These are phyloP conservation scores for Usnea hakonensis DNA, from an alignment of 495 filamentous ascomycete genomes.

Conservation along the genomic window DNA sequence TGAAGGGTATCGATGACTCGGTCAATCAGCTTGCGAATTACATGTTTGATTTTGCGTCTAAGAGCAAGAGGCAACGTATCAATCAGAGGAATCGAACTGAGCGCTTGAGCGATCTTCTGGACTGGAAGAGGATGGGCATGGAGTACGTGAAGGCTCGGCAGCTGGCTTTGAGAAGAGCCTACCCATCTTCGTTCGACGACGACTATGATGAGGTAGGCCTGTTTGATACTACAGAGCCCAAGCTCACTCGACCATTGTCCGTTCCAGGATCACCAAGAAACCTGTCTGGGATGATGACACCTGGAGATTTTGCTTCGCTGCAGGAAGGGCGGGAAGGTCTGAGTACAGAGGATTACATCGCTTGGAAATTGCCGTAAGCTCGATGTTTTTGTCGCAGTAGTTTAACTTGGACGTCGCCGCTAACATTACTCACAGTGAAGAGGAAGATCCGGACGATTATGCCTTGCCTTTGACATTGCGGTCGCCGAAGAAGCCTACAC, in stretches of 20 bases:
- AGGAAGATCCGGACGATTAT: conserved; percentile 92
- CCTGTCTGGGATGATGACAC: conserved; percentile 95
- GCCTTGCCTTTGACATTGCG: conserved; percentile 81
- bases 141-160: conserved; percentile 98
- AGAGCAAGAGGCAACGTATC: conserved; percentile 91
- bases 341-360: conserved; percentile 93
- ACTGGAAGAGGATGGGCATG: conserved; percentile 99
- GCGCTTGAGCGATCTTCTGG: conserved; percentile 83
- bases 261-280: conserved; percentile 88
- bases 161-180: conserved; percentile 83
- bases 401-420: background rate
- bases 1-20: conserved; percentile 93
- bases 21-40: conserved; percentile 87
- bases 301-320: conserved; percentile 91
- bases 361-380: conserved; percentile 96
- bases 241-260: conserved; percentile 88
- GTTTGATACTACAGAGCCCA: conserved; percentile 82
- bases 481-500: conserved; percentile 34
- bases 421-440: conserved; percentile 56
- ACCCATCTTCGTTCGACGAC: conserved; percentile 73
- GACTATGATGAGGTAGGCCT: conserved; percentile 71
- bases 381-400: background rate
- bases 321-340: conserved; percentile 92
- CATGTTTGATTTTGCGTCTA: conserved; percentile 93
- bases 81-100: conserved; percentile 99